A percentile compares a stretch with the other conserved stretches of the same genome.
Conservation (phyloP, 495 filamentous ascomycete genomes). For the Hamigera avellanea region DNA sequence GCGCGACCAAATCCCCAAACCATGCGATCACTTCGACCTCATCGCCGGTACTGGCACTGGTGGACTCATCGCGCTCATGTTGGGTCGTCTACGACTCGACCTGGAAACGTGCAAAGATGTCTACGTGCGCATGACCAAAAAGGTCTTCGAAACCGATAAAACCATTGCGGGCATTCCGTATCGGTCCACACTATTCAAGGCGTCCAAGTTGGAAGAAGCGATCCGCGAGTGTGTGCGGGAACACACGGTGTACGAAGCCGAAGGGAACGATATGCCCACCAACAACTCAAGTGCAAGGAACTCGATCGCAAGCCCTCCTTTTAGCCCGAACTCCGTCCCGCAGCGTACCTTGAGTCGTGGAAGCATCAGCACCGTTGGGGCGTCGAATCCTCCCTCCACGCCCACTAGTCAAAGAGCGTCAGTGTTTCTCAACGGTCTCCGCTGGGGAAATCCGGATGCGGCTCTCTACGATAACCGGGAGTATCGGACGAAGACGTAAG, state of each 20-base stretch:
- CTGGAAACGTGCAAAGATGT: constrained; percentile 93
- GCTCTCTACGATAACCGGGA: constrained; percentile 72
- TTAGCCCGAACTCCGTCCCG: constrained; percentile 24
- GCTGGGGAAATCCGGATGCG: constrained; percentile 49
- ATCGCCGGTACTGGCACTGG: constrained; percentile 93
- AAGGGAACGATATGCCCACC: constrained; percentile 56
- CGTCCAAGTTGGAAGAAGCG: constrained; percentile 86
- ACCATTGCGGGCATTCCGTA: constrained; percentile 92
- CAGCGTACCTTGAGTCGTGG: constrained; percentile 35
- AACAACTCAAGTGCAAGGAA: constrained; percentile 16
- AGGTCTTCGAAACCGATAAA: constrained; percentile 96
- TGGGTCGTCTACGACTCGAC: constrained; percentile 83
- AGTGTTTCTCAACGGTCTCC: constrained; percentile 29
- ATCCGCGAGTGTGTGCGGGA: constrained; percentile 83
- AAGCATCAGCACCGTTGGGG: constrained; percentile 26
- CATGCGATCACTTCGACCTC: constrained; percentile 96
- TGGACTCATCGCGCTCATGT: constrained; percentile 91
- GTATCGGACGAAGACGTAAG: constrained; percentile 86
- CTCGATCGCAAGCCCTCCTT: constrained; percentile 27
- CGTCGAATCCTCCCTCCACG: constrained; percentile 15
- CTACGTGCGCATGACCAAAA: constrained; percentile 85
- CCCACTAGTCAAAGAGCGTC: constrained; percentile 22
- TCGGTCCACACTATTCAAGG: constrained; percentile 89
- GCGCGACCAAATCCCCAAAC: constrained; percentile 84
- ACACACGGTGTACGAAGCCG: constrained; percentile 68